A percentile compares a stretch with the other conserved stretches of the same genome.
Evolutionary conservation across 73 alveolate species (phyloP).

Genomic region (Loxodes magnus): DNA sequence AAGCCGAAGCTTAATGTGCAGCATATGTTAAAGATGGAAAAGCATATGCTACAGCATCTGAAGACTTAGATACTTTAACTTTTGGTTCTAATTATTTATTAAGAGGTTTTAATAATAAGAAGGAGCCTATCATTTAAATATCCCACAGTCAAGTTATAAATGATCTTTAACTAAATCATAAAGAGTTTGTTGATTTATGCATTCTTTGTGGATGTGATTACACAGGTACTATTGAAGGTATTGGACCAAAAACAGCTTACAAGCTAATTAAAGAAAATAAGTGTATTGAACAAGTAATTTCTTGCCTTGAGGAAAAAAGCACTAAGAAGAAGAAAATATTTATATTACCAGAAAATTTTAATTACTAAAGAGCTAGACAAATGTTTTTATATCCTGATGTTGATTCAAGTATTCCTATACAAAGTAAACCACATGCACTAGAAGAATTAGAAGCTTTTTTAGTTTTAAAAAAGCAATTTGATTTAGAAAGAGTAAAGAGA

Average conservation of each 20-base stretch:
- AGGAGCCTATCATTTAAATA: constrained; percentile 68
- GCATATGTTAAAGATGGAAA: constrained; percentile 60
- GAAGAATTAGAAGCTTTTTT: too few relatives aligned
- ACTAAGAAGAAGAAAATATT: constrained; percentile 28
- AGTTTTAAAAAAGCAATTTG: too few relatives aligned
- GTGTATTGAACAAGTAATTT: constrained; percentile 56
- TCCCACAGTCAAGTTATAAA: constrained; percentile 48
- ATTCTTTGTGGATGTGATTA: constrained; percentile 82
- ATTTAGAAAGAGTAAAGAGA: too few relatives aligned
- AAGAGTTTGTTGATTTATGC: constrained; percentile 87
- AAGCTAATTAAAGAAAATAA: constrained; percentile 48
- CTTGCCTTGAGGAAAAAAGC: constrained; percentile 37
- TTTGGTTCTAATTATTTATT: constrained; percentile 66
- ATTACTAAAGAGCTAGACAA: constrained; percentile 55
- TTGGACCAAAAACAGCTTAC: constrained; percentile 74
- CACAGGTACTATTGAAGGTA: constrained; percentile 48
- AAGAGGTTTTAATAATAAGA: constrained; percentile 69
- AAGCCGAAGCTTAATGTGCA: constrained; percentile 93
- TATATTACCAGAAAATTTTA: constrained; percentile 51
- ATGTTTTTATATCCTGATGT: constrained; percentile 63
- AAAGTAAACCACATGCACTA: too few relatives aligned
- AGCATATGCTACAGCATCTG: constrained; percentile 83
- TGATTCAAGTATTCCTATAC: too few relatives aligned
- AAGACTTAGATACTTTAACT: constrained; percentile 89
- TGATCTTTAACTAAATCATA: constrained; percentile 55